Evolutionary conservation across 2,329 filamentous ascomycete species (phyloP), one percentile per base, ranked within the genome.

Genomic region (Fulvia fulva): DNA sequence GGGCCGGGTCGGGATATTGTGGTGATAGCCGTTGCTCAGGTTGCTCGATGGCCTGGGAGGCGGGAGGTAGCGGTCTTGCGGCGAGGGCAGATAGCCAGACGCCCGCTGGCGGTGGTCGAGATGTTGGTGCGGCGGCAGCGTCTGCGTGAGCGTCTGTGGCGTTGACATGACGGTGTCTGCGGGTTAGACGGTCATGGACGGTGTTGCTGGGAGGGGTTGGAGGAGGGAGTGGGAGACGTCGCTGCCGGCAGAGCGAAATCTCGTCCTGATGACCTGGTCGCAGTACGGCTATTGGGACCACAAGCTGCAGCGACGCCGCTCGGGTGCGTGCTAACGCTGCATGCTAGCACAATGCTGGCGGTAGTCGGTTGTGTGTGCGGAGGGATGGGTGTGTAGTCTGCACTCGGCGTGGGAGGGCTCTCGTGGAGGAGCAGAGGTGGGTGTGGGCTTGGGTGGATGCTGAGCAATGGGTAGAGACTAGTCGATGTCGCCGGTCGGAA

Each of bases 21-120:
- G 63, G 43, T 69, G 65, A 57, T 72, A 69, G 57, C 68, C 67
- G 60, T 66, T 66, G 59, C 66, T 70, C 50, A 67, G 37, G 57
- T 70, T 71, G 59, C 68, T 71, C 53, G 65, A 70, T 14, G 69
- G 69, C 45, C 70, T 62, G 46, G 68, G 68, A 34, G 66, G 61
- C 37, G 70, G 69, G 5, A 72, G 62, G 46, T 69, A 70, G 50
- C 70, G 69, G 54, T 71, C 68, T 51, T 64, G 62, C 9, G 67
- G 68, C 46, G 63, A 66, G 34, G 66, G 68, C 30, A 70, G 64
- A 62, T 67, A 66, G 23, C 47, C 47, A 50, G 47, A 28, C 14
- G 47, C 23, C 37, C 63, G 63, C 57, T 70, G 68, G 46, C 65
- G 63, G 61, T 70, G 65, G 50, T 69, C 66, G 56, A 71, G 64